Percentiles rank a stretch among this genome's conserved stretches.
Evolutionary conservation across 768 basidiomycete genomes (phyloP).

Genomic region (Sporobolomyces phaffii): DNA sequence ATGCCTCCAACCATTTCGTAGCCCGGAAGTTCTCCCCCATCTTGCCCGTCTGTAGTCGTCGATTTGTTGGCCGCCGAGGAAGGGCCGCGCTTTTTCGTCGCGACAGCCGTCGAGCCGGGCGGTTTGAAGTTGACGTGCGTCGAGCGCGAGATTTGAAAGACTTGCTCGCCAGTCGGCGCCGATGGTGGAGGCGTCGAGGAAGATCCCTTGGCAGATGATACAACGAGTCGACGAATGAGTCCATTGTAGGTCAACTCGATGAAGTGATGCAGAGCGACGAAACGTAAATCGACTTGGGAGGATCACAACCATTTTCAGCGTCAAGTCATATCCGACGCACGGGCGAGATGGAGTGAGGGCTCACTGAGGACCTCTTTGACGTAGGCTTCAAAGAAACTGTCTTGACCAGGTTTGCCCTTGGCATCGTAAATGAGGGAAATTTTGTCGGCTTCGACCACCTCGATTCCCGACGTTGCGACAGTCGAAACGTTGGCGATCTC

Average conservation of each 20-base stretch:
- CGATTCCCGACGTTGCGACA: conserved; percentile 27
- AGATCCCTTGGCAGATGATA: conserved; percentile 17
- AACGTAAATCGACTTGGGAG: conserved; percentile 35
- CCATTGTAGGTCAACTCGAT: conserved; percentile 37
- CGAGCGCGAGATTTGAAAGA: conserved; percentile 24
- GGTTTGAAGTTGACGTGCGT: conserved; percentile 18
- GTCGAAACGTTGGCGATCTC: conserved; percentile 20
- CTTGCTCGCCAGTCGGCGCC: conserved; percentile 4
- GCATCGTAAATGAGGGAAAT: conserved; percentile 30
- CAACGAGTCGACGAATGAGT: conserved; percentile 24
- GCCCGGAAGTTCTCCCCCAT: conserved; percentile 19
- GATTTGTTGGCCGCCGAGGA: neutral
- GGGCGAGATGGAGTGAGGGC: neutral
- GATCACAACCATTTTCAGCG: too few relatives aligned
- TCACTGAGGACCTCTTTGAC: conserved; percentile 33
- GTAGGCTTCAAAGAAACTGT: conserved; percentile 39
- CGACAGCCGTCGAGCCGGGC: neutral
- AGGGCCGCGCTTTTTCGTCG: conserved; percentile 9
- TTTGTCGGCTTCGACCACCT: conserved; percentile 23
- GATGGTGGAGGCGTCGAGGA: neutral
- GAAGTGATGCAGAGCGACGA: conserved; percentile 29
- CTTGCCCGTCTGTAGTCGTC: neutral
- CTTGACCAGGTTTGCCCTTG: conserved; percentile 30
- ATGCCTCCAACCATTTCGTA: conserved; percentile 65
- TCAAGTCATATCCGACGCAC: neutral